Conservation (phyloP, 1,284 basidiomycete genomes). For the Pascua sp. region DNA sequence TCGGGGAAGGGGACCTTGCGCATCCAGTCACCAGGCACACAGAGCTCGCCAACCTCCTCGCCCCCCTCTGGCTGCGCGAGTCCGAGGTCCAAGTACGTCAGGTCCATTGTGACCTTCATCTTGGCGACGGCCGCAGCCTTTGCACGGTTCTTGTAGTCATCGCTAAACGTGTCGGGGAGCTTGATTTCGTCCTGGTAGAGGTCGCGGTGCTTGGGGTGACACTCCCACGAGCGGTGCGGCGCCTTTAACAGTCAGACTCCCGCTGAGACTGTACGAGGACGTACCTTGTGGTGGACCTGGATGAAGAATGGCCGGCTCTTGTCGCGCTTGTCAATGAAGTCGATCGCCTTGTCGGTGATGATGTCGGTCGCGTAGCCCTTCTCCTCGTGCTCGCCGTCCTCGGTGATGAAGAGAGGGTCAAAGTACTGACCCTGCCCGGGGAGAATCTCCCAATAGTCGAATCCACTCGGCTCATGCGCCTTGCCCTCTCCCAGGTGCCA, state of each 20-base stretch:
- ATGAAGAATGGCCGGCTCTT: conserved; percentile 23
- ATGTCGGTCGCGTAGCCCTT: conserved; percentile 30
- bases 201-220: conserved; percentile 22
- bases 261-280: conserved; percentile 19
- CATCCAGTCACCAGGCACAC: background rate
- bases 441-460: conserved; percentile 27
- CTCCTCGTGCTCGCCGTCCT: conserved; percentile 11
- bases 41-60: conserved; percentile 9
- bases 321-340: conserved; percentile 22
- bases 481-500: conserved; percentile 29
- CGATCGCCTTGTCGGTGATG: conserved; percentile 30
- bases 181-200: conserved; percentile 23
- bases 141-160: conserved; percentile 28
- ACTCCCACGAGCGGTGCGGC: conserved; percentile 29
- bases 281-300: conserved; percentile 22
- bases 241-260: conserved; percentile 21
- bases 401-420: conserved; percentile 24
- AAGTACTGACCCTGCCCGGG: conserved; percentile 28
- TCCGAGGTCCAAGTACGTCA: conserved; percentile 25
- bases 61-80: conserved; percentile 25
- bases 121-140: conserved; percentile 26
- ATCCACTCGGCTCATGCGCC: conserved; percentile 24
- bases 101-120: conserved; percentile 23
- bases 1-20: conserved; percentile 21
- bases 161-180: conserved; percentile 25